Conservation (phyloP, 1,284 basidiomycete species). For the Cutaneotrichosporon dermatis region DNA sequence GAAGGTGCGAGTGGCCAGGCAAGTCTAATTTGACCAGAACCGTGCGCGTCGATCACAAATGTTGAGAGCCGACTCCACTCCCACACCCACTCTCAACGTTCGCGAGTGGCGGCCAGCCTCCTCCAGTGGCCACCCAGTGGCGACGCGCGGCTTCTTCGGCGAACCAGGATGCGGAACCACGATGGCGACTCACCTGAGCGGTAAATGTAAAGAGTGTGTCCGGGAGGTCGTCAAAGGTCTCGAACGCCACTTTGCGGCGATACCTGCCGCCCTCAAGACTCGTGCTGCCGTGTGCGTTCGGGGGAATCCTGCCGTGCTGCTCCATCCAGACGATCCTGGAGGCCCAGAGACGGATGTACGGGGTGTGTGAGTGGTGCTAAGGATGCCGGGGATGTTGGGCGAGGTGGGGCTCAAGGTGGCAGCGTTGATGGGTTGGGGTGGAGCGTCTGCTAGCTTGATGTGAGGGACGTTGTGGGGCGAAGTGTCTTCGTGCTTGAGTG, state of each 20-base stretch:
- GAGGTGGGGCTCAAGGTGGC: neutral
- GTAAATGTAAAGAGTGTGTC: slow-evolving; percentile 51
- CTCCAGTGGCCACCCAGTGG: neutral
- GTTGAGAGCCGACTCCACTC: no score
- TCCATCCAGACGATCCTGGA: neutral
- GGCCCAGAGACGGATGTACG: neutral
- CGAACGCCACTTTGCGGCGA: slow-evolving; percentile 81
- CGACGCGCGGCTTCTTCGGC: no score
- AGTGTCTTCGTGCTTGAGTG: neutral
- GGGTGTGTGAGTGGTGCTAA: neutral
- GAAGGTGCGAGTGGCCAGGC: no score
- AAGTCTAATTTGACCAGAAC: neutral
- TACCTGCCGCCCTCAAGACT: slow-evolving; percentile 52
- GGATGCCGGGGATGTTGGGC: neutral
- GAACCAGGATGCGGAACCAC: neutral
- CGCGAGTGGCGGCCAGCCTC: neutral
- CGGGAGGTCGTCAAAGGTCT: slow-evolving; percentile 64
- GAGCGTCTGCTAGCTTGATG: slow-evolving; percentile 3
- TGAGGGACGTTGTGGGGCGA: neutral
- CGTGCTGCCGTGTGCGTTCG: slow-evolving; percentile 14
- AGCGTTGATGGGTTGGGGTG: neutral
- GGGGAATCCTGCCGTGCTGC: slow-evolving; percentile 8
- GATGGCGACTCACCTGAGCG: slow-evolving; percentile 41
- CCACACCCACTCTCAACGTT: no score
- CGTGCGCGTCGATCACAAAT: neutral